phyloP scores from a whole-genome alignment of 2,329 filamentous ascomycete genomes.

The Macroventuria anomochaeta region DNA sequence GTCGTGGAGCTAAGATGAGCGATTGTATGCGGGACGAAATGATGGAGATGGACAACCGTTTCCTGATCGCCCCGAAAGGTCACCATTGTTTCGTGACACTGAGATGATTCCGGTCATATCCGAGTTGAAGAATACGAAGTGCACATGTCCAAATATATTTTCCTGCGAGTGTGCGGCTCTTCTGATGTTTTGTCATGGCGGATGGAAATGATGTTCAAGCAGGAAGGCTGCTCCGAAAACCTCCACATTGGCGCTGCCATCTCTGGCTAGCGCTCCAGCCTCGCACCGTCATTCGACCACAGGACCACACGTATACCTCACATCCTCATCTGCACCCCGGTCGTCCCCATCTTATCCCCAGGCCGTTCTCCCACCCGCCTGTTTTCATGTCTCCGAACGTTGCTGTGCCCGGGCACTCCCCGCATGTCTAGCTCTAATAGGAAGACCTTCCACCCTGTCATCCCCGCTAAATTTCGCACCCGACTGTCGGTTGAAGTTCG shows the following conservation, averaged over 20 bases:
- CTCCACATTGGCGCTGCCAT: conserved; percentile 1
- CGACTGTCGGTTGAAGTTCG: conserved; percentile 11
- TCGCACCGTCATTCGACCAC: conserved; percentile 6
- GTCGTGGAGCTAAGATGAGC: conserved; percentile 37
- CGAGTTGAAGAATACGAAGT: background rate
- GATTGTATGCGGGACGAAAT: conserved; percentile 39
- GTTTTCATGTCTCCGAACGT: conserved; percentile 9
- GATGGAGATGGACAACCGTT: conserved; percentile 52
- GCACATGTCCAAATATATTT: background rate
- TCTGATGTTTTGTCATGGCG: conserved; percentile 10
- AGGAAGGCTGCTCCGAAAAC: conserved; percentile 9
- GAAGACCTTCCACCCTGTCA: conserved; percentile 17
- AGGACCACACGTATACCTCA: background rate
- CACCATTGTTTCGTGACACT: conserved; percentile 49
- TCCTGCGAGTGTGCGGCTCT: background rate
- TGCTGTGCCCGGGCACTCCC: conserved; percentile 11
- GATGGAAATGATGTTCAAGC: conserved; percentile 2
- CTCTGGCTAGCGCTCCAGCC: background rate
- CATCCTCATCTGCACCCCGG: conserved; percentile 5
- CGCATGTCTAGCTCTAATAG: conserved; percentile 9
- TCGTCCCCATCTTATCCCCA: conserved; percentile 13
- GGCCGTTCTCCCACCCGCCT: conserved; percentile 12
- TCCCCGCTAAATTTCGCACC: conserved; percentile 8
- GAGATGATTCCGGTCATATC: background rate
- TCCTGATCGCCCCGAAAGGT: conserved; percentile 50